Evolutionary conservation across 2,329 filamentous ascomycete genomes (phyloP), one percentile per base, ranked within the genome.

Genomic region (Penicillium paneum): DNA sequence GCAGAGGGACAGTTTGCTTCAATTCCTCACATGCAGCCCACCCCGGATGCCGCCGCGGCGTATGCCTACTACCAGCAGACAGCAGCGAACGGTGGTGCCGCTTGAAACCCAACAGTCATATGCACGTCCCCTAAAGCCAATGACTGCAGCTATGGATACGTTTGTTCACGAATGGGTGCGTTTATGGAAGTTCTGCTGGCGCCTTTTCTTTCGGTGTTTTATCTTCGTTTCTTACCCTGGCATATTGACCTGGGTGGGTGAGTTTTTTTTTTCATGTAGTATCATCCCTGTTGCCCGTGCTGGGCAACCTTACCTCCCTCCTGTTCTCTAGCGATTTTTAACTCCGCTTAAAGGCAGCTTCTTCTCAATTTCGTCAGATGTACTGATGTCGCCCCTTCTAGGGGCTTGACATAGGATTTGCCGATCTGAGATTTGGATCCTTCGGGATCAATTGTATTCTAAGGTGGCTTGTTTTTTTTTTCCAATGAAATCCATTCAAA

Each of bases 31-130:
- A 17, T 54, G 35, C 45, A 45, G 6, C 21, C 56, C 29, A 49
- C 38, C 3, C 46, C 49, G 21, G 56, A 63, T 45, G 58, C 53
- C 19, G 54, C 63, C 10, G 58, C 64, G 12, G 58, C 65, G 13
- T 67, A 71, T 54, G 64, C 62, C 32, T 69, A 70, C 56, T 70
- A 70, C 45, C 68, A 71, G 48, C 63, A 70, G 54, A 49, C 40
- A 19, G 63, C 67, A 13, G 62, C 67, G 19, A 71, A 71, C 44
- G 70, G 67, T 19, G 45, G 56, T 24, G 48, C 49, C 44, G 57
- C 52, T 50, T 66, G 59, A 59, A 45, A 12, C 26, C 34, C 38
- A 34, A 38, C 26, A 19, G 40, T n/a, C 24, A 13, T 53, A 19
- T 19, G n/a, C 56, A 32, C 19, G n/a, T 11, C 40, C 19, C 26